phyloP scores from a whole-genome alignment of 805 yeast species.

The Candida multigemmis region DNA sequence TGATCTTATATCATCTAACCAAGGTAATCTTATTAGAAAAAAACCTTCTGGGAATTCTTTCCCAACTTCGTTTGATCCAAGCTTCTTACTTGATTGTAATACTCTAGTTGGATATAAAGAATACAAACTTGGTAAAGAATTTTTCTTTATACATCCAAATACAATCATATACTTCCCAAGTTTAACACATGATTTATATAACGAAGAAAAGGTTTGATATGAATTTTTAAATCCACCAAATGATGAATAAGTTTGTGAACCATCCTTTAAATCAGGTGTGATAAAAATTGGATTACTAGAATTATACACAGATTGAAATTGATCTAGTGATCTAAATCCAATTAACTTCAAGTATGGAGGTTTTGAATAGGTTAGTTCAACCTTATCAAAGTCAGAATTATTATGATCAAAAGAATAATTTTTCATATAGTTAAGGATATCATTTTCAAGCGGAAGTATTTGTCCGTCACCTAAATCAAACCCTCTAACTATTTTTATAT shows the following conservation, averaged over 20 bases:
- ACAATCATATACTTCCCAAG: slow-evolving; percentile 53
- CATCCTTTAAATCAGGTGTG: slow-evolving; percentile 51
- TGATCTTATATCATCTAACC: slow-evolving; percentile 63
- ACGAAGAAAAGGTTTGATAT: slow-evolving; percentile 52
- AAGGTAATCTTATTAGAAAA: slow-evolving; percentile 61
- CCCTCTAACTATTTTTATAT: slow-evolving; percentile 27
- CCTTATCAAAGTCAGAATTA: slow-evolving; percentile 7
- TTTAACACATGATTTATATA: slow-evolving; percentile 51
- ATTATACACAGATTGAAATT: slow-evolving; percentile 43
- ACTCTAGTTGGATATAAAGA: slow-evolving; percentile 49
- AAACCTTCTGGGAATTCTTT: slow-evolving; percentile 59
- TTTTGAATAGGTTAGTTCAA: slow-evolving; percentile 9
- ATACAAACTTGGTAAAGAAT: slow-evolving; percentile 47
- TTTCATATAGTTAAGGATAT: slow-evolving; percentile 17
- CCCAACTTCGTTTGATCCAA: slow-evolving; percentile 1
- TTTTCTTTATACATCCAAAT: slow-evolving; percentile 56
- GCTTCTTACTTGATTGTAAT: slow-evolving; percentile 9
- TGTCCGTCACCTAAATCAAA: slow-evolving; percentile 11
- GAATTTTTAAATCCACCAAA: slow-evolving; percentile 51
- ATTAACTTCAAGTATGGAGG: slow-evolving; percentile 53
- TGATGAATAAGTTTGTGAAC: slow-evolving; percentile 12
- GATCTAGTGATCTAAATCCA: slow-evolving; percentile 49
- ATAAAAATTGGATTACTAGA: slow-evolving; percentile 51
- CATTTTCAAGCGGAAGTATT: slow-evolving; percentile 14
- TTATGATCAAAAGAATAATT: slow-evolving; percentile 26